Evolutionary conservation across 768 basidiomycete genomes (phyloP).

Genomic region (Mycena galopus): DNA sequence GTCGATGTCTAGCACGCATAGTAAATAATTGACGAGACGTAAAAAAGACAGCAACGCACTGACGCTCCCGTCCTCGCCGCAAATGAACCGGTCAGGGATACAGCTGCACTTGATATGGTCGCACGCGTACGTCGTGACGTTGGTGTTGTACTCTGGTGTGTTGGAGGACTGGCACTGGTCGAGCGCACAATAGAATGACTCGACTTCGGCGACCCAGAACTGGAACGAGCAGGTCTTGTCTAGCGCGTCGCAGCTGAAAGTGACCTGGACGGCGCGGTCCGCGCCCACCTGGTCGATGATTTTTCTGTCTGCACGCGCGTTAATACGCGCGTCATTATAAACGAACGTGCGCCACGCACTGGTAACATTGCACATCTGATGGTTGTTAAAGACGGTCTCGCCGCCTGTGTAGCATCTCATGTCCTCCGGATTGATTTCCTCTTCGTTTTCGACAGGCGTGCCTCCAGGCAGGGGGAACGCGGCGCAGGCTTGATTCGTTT

Average conservation of each 20-base stretch:
- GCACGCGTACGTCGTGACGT: constrained; percentile 85
- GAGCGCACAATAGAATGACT: constrained; percentile 96
- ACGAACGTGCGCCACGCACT: constrained; percentile 79
- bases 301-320: constrained; percentile 79
- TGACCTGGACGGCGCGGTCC: constrained; percentile 92
- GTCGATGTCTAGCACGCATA: constrained; percentile 76
- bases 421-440: constrained; percentile 56
- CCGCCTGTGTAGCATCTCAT: constrained; percentile 98
- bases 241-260: constrained; percentile 87
- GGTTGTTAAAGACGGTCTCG: constrained; percentile 92
- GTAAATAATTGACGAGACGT: not conserved
- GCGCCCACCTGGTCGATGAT: constrained; percentile 94
- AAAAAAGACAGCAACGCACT: constrained; percentile 64
- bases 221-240: constrained; percentile 89
- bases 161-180: constrained; percentile 71
- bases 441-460: constrained; percentile 53
- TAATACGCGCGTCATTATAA: not conserved
- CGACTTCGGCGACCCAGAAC: constrained; percentile 96
- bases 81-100: constrained; percentile 94
- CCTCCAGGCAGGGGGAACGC: constrained; percentile 77
- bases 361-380: constrained; percentile 98
- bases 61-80: constrained; percentile 94
- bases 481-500: constrained; percentile 82
- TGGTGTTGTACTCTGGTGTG: constrained; percentile 68
- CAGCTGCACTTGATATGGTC: constrained; percentile 90